Base-by-base conservation (phyloP, 352 stramenopile species). In the Phytophthora niederhauseri region DNA sequence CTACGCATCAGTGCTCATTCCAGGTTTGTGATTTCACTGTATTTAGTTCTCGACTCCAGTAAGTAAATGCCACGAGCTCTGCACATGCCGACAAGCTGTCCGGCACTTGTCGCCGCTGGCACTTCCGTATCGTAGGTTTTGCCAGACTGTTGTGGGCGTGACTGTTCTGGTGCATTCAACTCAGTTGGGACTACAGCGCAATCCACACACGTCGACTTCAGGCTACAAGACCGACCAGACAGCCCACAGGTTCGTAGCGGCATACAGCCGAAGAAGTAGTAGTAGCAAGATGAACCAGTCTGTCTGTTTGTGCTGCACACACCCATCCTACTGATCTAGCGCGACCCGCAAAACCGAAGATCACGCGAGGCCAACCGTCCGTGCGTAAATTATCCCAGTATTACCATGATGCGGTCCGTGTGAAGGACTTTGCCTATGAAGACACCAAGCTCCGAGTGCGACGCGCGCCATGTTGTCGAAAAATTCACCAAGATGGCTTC, bases 401-500 rank as follows among this genome's bases (percentile, higher is more conserved):
- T 41, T 3, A 9, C 34, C 11, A 15, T 17, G 11, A 17, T 41
- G 11, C 34, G 14, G 34, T 15, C 34, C 31, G 24, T 26, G 24
- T 26, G 24, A 26, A 26, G 24, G 24, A 26, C 31, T 36, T 14
- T 11, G 11, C 12, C 7, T 1, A 36, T 36, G 31, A 36, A 36
- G 31, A 11, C 8, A 11, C 31, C 31, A 11, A 36, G 34, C 38
- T 15, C 14, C 38, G 4, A 46, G 38, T n/a, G 14, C 38, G 38
- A 46, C 14, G 38, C 38, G 38, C 38, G 38, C 38, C 14, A 46
- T 9, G 38, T 46, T 46, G 36, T 14, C 36, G 36, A 15, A 43
- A 31, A 53, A 53, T 53, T 53, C 22, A 17, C 19, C 43, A 17
- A 53, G 11, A 53, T 53, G 48, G 48, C 48, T 53, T 20, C 48